These are phyloP conservation scores for Neurospora tetraspora DNA, from an alignment of 495 filamentous ascomycete species.

Conservation along the genomic window DNA sequence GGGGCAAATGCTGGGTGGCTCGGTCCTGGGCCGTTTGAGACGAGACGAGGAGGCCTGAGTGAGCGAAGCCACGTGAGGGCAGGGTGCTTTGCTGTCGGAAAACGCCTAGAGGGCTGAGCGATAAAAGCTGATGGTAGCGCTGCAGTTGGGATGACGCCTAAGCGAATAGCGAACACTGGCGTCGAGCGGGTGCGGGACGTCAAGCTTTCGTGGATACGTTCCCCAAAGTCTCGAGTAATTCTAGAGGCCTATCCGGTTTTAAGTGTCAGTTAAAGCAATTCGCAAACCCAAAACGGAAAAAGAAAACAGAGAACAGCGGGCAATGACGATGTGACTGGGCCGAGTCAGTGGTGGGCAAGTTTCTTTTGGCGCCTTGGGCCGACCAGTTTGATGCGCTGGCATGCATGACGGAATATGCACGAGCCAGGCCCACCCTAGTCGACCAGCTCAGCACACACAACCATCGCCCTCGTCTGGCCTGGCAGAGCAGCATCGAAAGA, in stretches of 20 bases:
- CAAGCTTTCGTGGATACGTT: not conserved
- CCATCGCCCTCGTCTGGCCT: constrained; percentile 8
- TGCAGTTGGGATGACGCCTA: not conserved
- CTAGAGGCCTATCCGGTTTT: not conserved
- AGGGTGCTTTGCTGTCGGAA: constrained; percentile 6
- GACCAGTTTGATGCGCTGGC: constrained; percentile 45
- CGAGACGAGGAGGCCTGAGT: constrained; percentile 18
- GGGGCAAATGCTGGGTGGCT: constrained; percentile 39
- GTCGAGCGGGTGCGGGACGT: not conserved
- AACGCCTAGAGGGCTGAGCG: constrained; percentile 1
- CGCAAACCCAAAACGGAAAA: not conserved
- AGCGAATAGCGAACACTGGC: not conserved
- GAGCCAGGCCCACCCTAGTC: constrained; percentile 37
- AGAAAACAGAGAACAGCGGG: not conserved
- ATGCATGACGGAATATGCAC: constrained; percentile 50
- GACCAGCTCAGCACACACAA: constrained; percentile 27
- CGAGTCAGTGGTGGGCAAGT: constrained; percentile 27
- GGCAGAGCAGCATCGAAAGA: constrained; percentile 12
- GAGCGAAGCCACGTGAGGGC: constrained; percentile 35
- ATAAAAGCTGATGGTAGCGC: not conserved
- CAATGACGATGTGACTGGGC: constrained; percentile 26
- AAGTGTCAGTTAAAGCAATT: not conserved
- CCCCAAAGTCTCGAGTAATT: not conserved
- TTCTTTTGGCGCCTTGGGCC: constrained; percentile 36
- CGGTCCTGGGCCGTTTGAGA: constrained; percentile 22